Evolutionary conservation across 768 basidiomycete genomes (phyloP).

Genomic region (Lentinula sp.): DNA sequence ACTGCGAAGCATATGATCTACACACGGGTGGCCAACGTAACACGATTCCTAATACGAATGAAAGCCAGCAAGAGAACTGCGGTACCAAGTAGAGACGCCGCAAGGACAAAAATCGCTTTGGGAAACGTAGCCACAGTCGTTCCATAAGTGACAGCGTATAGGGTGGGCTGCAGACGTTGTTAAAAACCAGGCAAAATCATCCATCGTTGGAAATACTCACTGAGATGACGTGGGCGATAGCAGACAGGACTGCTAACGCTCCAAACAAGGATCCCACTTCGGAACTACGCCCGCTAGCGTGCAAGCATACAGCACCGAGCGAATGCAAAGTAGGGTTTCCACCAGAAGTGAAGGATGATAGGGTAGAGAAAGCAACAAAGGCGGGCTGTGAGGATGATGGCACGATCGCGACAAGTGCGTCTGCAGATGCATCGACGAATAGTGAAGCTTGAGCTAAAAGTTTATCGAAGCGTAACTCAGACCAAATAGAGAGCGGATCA

Average conservation of each 20-base stretch:
- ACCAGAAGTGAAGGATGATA: slow-evolving; percentile 64
- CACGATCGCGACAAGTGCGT: slow-evolving; percentile 51
- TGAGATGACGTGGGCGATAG: slow-evolving; percentile 58
- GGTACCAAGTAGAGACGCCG: slow-evolving; percentile 47
- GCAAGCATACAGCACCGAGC: slow-evolving; percentile 65
- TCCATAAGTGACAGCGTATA: slow-evolving; percentile 66
- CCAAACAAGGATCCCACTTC: slow-evolving; percentile 64
- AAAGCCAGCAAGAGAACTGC: slow-evolving; percentile 41
- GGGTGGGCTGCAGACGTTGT: slow-evolving; percentile 43
- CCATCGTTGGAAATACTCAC: slow-evolving; percentile 20
- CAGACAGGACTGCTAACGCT: slow-evolving; percentile 62
- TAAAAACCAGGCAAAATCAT: neutral
- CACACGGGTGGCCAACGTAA: neutral
- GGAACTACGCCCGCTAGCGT: slow-evolving; percentile 37
- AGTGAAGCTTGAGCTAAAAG: slow-evolving; percentile 59
- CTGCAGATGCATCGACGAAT: slow-evolving; percentile 60
- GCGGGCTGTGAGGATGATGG: slow-evolving; percentile 42
- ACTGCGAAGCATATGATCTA: neutral
- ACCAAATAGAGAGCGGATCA: slow-evolving; percentile 31
- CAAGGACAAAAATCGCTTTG: slow-evolving; percentile 61
- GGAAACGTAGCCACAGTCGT: slow-evolving; percentile 59
- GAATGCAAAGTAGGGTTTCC: slow-evolving; percentile 66
- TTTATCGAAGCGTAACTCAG: slow-evolving; percentile 66
- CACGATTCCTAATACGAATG: slow-evolving; percentile 16
- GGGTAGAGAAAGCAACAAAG: slow-evolving; percentile 55